Evolutionary conservation across 176 grass and related monocot species (phyloP).

Genomic region (Hordeum marinum): DNA sequence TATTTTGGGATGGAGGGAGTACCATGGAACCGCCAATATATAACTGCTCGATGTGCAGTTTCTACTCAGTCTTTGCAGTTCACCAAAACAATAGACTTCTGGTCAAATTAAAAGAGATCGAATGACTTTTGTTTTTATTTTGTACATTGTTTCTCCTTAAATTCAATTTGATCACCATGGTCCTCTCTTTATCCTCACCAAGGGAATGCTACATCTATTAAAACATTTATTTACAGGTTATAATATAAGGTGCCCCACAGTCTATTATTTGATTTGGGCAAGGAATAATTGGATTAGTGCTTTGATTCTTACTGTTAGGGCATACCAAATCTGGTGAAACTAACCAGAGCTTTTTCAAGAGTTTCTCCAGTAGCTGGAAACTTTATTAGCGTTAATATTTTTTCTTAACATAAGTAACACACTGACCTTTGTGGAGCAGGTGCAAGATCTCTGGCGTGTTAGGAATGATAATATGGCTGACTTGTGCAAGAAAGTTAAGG

Average conservation of each 20-base stretch:
- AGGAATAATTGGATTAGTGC: not conserved
- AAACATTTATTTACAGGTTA: not conserved
- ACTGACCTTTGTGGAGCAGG: conserved; percentile 29
- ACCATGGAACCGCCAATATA: not conserved
- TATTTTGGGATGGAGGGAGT: too few relatives aligned
- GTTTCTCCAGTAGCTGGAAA: not conserved
- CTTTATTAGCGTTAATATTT: not conserved
- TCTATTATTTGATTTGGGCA: conserved; percentile 7
- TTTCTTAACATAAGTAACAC: not conserved
- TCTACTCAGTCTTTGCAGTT: not conserved
- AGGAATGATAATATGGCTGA: conserved; percentile 42
- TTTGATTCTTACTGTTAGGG: conserved; percentile 11
- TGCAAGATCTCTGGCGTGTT: conserved; percentile 41
- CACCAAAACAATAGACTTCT: not conserved
- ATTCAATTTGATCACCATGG: not conserved
- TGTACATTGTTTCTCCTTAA: not conserved
- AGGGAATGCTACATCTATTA: not conserved
- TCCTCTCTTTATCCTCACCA: not conserved
- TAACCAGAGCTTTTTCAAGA: not conserved
- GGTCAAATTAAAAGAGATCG: not conserved
- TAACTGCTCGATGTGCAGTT: not conserved
- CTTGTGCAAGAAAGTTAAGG: conserved; percentile 51
- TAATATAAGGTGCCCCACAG: not conserved
- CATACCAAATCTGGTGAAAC: not conserved
- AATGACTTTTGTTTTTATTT: not conserved